Evolutionary conservation across 2,329 filamentous ascomycete species (phyloP), one percentile per base, ranked within the genome.

Genomic region (Akanthomyces lecanii): DNA sequence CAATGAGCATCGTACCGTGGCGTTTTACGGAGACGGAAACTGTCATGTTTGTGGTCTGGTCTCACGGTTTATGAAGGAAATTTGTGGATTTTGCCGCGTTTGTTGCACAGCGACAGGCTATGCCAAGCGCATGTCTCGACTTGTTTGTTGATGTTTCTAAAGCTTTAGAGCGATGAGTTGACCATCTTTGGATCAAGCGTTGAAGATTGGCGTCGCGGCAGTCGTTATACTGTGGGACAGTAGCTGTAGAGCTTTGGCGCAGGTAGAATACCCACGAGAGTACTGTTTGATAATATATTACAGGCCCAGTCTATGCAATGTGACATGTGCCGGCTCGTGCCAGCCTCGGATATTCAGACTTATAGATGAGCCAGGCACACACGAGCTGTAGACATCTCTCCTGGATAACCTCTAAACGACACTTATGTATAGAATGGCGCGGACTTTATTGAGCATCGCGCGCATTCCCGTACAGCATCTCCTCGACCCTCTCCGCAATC

Each of bases 401-500:
- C 48, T 50, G 21, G 21, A 50, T 23, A 5, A 21, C 18, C n/a
- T 33, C 11, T 12, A 30, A 5, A 52, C 4, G 3, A 38, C 36
- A 7, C 10, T 38, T 11, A 38, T 12, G 11, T 38, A 10, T 12
- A 33, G 5, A 33, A 5, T 33, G 30, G 8, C 8, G 30, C 30
- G 8, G 30, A 8, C 30, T 33, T 33, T 7, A 36, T 7, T 7
- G 33, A 36, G 33, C 18, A 23, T 30, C n/a, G 18, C 51, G 53
- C 56, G 36, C 51, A 47, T 44, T 63, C 4, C 74, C 74, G 63
- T 86, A 84, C 60, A 86, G 65, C 57, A 86, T 66, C 57, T 73
- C 70, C 50, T 77, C 74, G 0, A 97, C 92, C 79, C 85, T 83
- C 71, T 96, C 91, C 4, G 82, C 93, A 75, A 97, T 94, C 1